phyloP scores from a whole-genome alignment of 306 rosid species.

The Urtica urens region DNA sequence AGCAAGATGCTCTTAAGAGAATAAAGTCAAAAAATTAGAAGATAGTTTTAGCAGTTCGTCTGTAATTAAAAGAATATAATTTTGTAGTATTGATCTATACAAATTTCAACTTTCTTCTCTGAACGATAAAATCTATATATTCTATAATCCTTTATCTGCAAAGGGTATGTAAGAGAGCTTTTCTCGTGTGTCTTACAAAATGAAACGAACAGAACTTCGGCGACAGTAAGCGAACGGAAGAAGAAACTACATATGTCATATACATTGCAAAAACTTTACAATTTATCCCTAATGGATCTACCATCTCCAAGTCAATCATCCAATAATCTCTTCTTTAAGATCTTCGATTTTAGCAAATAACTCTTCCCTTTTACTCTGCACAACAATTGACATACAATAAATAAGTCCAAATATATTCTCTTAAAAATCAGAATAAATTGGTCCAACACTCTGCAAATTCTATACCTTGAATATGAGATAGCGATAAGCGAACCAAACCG shows the following conservation, averaged over 20 bases:
- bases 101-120: too few species aligned
- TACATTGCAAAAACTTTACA: slow-evolving; percentile 26
- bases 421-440: not conserved
- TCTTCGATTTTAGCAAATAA: slow-evolving; percentile 49
- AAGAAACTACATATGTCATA: not conserved
- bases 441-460: not conserved
- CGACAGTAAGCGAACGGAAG: too few species aligned
- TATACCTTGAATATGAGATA: slow-evolving; percentile 76
- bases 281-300: not conserved
- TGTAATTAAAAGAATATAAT: too few species aligned
- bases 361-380: slow-evolving; percentile 79
- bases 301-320: slow-evolving; percentile 21
- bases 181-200: too few species aligned
- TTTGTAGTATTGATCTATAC: too few species aligned
- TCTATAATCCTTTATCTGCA: too few species aligned
- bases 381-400: not conserved
- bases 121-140: too few species aligned
- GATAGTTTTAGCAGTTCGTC: too few species aligned
- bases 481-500: slow-evolving; percentile 71
- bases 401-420: not conserved
- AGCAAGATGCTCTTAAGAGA: too few species aligned
- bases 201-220: too few species aligned
- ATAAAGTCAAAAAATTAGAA: too few species aligned
- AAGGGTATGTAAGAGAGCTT: too few species aligned
- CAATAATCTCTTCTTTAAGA: slow-evolving; percentile 60